These are phyloP conservation scores for Delitschia confertaspora DNA, from an alignment of 495 filamentous ascomycete species.

Conservation along the genomic window DNA sequence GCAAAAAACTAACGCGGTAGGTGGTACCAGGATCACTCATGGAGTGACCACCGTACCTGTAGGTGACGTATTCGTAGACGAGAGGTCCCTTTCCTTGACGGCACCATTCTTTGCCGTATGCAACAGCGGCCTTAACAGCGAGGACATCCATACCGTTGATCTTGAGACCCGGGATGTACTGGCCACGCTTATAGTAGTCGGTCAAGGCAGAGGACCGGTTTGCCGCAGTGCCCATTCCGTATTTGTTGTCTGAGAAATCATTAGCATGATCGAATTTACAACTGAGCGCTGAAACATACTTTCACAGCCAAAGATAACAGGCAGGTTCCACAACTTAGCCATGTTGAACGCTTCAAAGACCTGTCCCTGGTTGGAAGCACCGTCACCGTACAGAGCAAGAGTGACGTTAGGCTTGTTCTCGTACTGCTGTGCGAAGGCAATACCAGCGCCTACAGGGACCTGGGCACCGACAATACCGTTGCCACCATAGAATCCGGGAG, in stretches of 20 bases:
- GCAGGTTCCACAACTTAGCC: conserved; percentile 98
- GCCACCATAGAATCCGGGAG: conserved; percentile 93
- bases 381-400: conserved; percentile 90
- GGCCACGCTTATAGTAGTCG: conserved; percentile 99
- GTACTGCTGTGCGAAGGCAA: conserved; percentile 97
- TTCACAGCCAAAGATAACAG: conserved; percentile 92
- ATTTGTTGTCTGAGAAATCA: conserved; percentile 80
- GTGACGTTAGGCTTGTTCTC: conserved; percentile 72
- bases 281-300: conserved; percentile 45
- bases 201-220: conserved; percentile 88
- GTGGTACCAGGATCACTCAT: conserved; percentile 99
- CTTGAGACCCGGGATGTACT: conserved; percentile 98
- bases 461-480: conserved; percentile 99
- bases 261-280: conserved; percentile 11
- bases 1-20: conserved; percentile 52
- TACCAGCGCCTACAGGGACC: conserved; percentile 92
- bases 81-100: conserved; percentile 75
- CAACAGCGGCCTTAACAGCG: conserved; percentile 89
- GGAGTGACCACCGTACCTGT: conserved; percentile 97
- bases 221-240: conserved; percentile 98
- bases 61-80: conserved; percentile 97
- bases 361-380: conserved; percentile 96
- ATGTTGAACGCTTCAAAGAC: conserved; percentile 99
- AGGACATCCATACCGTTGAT: conserved; percentile 99
- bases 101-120: conserved; percentile 83